Evolutionary conservation across 73 alveolate species (phyloP).

Genomic region (Tetrahymena malaccensis): DNA sequence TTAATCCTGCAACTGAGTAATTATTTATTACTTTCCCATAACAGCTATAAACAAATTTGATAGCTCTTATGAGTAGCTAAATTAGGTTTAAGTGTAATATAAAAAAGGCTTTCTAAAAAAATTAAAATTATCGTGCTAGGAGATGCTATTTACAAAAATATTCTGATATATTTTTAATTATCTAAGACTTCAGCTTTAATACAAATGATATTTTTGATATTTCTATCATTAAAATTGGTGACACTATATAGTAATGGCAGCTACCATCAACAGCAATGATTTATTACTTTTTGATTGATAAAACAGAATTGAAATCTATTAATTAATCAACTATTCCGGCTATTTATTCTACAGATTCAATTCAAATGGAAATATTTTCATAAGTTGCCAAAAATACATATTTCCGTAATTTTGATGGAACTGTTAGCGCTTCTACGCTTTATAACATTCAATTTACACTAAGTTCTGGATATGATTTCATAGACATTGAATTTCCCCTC

Average conservation of each 20-base stretch:
- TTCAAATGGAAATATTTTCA: neutral
- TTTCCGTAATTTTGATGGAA: neutral
- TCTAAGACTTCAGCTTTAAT: neutral
- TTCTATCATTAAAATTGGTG: neutral
- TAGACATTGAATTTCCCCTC: neutral
- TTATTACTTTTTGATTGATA: neutral
- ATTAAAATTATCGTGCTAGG: neutral
- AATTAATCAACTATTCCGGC: neutral
- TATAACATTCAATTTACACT: neutral
- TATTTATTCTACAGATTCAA: neutral
- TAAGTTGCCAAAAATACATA: neutral
- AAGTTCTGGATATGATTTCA: neutral
- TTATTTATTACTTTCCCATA: neutral
- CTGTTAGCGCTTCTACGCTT: neutral
- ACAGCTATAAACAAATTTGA: neutral
- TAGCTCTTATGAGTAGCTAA: neutral
- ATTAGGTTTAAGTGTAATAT: neutral
- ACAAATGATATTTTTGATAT: neutral
- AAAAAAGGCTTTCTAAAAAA: neutral
- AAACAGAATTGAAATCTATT: neutral
- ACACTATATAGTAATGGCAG: neutral
- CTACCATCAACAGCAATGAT: neutral
- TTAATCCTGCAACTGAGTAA: neutral
- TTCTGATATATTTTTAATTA: neutral
- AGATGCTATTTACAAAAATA: neutral